phyloP scores from a whole-genome alignment of 1,139 yeast genomes.

The Yueomyces sp. region DNA sequence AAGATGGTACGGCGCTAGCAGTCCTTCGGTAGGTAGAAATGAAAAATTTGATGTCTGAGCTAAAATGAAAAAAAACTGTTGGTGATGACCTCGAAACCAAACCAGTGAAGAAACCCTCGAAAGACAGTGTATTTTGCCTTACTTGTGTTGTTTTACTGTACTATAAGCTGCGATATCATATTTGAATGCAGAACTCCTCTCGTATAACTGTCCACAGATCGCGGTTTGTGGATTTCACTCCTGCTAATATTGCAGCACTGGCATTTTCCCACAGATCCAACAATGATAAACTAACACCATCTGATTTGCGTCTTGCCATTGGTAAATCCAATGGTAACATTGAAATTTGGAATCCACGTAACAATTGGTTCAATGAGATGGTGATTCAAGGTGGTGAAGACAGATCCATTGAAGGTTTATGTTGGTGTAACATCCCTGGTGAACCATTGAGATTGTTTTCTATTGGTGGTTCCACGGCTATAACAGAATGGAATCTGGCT shows the following conservation, averaged over 20 bases:
- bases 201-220: conserved; percentile 54
- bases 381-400: conserved; percentile 72
- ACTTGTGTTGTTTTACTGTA: too few relatives aligned
- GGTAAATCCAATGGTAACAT: conserved; percentile 93
- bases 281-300: conserved; percentile 38
- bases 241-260: conserved; percentile 73
- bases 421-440: conserved; percentile 49
- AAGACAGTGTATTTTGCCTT: too few relatives aligned
- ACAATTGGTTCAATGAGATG: conserved; percentile 43
- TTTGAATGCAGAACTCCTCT: too few relatives aligned
- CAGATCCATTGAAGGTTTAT: conserved; percentile 78
- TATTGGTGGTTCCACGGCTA: conserved; percentile 82
- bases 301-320: conserved; percentile 67
- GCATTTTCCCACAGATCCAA: conserved; percentile 62
- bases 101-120: too few relatives aligned
- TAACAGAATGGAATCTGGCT: conserved; percentile 85
- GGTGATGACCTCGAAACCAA: too few relatives aligned
- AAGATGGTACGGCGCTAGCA: too few relatives aligned
- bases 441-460: conserved; percentile 64
- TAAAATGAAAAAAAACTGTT: too few relatives aligned
- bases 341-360: conserved; percentile 88
- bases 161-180: too few relatives aligned
- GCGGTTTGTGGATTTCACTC: conserved; percentile 80
- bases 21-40: too few relatives aligned
- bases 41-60: too few relatives aligned